A percentile compares a stretch with the other conserved stretches of the same genome.
Evolutionary conservation across 2,329 filamentous ascomycete genomes (phyloP).

Genomic region (Pseudocercospora vitis): DNA sequence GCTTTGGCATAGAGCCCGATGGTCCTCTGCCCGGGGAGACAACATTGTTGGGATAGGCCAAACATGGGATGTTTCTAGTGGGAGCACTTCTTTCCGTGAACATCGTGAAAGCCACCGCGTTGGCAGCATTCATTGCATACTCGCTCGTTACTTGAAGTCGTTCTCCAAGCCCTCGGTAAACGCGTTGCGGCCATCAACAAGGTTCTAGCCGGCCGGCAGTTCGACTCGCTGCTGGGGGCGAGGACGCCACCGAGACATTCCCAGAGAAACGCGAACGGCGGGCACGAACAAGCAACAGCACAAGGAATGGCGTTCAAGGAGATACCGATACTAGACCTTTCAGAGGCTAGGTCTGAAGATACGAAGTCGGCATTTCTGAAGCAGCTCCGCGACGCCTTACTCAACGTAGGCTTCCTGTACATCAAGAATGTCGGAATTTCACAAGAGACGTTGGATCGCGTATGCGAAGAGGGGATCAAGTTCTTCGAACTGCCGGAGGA

Average conservation of each 20-base stretch:
- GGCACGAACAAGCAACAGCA: too few relatives aligned
- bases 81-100: conserved; percentile 18
- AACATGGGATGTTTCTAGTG: conserved; percentile 25
- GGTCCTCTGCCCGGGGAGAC: background rate
- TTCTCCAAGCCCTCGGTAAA: background rate
- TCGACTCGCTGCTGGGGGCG: too few relatives aligned
- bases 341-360: conserved; percentile 60
- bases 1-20: conserved; percentile 2
- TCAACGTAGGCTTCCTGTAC: conserved; percentile 88
- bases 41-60: background rate
- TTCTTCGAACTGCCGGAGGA: conserved; percentile 76
- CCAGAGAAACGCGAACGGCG: too few relatives aligned
- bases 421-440: conserved; percentile 76
- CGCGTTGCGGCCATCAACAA: background rate
- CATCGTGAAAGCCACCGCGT: conserved; percentile 21
- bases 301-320: conserved; percentile 56
- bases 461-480: conserved; percentile 65
- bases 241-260: background rate
- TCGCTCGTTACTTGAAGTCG: conserved; percentile 9
- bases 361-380: conserved; percentile 72
- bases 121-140: conserved; percentile 22
- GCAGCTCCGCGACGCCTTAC: conserved; percentile 70
- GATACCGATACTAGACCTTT: conserved; percentile 76
- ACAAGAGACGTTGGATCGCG: conserved; percentile 62
- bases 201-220: background rate